A percentile compares a stretch with the other conserved stretches of the same genome.
phyloP scores from a whole-genome alignment of 345 rosid species.

The Arabidopsis arenosa region DNA sequence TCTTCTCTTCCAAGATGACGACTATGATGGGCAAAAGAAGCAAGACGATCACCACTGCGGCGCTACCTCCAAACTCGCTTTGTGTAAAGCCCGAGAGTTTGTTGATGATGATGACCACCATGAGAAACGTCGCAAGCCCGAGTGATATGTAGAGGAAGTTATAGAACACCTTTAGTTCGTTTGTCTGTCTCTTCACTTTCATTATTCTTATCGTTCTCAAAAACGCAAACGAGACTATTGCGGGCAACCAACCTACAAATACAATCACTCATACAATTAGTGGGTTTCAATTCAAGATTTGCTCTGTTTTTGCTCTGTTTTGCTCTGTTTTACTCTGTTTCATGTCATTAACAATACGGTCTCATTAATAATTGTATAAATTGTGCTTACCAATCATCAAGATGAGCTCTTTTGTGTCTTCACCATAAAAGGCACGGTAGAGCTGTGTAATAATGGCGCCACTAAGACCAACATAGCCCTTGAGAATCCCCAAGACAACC shows the following conservation, averaged over 20 bases:
- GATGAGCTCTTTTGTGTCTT: slow-evolving; percentile 50
- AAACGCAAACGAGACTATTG: slow-evolving; percentile 52
- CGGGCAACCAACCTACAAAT: slow-evolving; percentile 53
- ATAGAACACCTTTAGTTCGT: slow-evolving; percentile 55
- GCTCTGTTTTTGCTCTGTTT: slow-evolving; percentile 16
- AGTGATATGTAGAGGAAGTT: slow-evolving; percentile 55
- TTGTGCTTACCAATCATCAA: slow-evolving; percentile 48
- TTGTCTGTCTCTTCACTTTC: slow-evolving; percentile 43
- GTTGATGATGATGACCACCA: slow-evolving; percentile 49
- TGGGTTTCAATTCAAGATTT: background rate
- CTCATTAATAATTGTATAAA: background rate
- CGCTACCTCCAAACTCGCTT: slow-evolving; percentile 48
- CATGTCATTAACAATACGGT: background rate
- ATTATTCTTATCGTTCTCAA: slow-evolving; percentile 52
- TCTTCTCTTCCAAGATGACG: slow-evolving; percentile 53
- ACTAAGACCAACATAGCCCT: slow-evolving; percentile 60
- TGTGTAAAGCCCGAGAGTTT: slow-evolving; percentile 49
- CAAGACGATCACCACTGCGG: slow-evolving; percentile 46
- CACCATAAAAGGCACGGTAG: slow-evolving; percentile 57
- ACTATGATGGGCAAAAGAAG: slow-evolving; percentile 52
- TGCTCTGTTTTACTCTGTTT: slow-evolving; percentile 28
- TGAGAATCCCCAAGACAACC: slow-evolving; percentile 57
- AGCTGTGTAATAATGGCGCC: slow-evolving; percentile 62
- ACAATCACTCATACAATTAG: slow-evolving; percentile 20
- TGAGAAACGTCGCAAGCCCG: slow-evolving; percentile 56